Percentiles rank a stretch among this genome's conserved stretches.
These are phyloP conservation scores for Penicillium decumbens DNA, from an alignment of 2,329 filamentous ascomycete species.

Conservation along the genomic window DNA sequence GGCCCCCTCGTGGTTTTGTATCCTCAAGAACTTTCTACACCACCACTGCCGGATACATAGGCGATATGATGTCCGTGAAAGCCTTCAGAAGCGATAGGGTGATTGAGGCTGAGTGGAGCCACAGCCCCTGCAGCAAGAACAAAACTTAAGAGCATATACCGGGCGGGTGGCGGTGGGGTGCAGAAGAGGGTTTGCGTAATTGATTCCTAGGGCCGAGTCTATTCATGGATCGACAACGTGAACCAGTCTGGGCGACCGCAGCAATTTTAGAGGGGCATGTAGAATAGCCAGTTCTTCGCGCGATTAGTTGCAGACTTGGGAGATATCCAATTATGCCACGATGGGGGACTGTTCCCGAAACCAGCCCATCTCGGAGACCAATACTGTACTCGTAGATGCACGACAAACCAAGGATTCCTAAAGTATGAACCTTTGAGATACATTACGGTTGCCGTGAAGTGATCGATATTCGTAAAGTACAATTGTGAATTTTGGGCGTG, in stretches of 20 bases:
- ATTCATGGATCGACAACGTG: conserved; percentile 15
- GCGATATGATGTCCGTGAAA: conserved; percentile 6
- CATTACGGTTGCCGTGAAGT: too few relatives aligned
- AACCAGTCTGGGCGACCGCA: neutral
- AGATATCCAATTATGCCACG: neutral
- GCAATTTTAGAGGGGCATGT: neutral
- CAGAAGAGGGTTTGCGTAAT: neutral
- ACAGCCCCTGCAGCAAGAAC: neutral
- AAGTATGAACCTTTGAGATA: neutral
- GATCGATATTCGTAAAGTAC: neutral
- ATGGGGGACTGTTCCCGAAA: neutral
- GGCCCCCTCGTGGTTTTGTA: conserved; percentile 13
- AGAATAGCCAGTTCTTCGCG: neutral
- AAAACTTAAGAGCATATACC: neutral
- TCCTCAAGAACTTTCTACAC: conserved; percentile 8
- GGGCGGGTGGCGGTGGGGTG: conserved; percentile 8
- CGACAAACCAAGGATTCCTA: neutral
- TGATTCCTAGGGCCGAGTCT: conserved; percentile 14
- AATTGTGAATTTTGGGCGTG: neutral
- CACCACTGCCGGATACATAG: neutral
- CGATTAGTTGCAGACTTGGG: neutral
- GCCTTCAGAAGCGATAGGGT: conserved; percentile 5
- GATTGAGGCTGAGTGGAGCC: conserved; percentile 2
- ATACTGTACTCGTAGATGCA: neutral
- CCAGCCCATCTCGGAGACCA: neutral